Evolutionary conservation across 306 rosid species (phyloP), one percentile per base, ranked within the genome.

Genomic region (Benincasa hispida): DNA sequence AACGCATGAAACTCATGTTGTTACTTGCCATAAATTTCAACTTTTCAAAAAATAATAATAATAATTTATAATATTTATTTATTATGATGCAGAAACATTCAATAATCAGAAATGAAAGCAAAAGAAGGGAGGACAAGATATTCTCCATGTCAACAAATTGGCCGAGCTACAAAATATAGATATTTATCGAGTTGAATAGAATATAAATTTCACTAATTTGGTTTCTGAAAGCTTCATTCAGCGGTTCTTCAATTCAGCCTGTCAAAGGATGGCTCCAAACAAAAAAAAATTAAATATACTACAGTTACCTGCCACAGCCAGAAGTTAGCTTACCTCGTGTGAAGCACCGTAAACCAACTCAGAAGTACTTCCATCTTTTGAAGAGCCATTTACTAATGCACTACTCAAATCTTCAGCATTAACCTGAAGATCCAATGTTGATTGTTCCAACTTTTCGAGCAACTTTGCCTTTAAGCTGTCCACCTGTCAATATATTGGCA

Each of bases 361-460:
- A 6, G 81, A 69, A 57, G 15, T 37, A 55, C 74, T 77, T 79
- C 63, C 82, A 32, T 79, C 79, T 76, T 72, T 80, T 41, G 80
- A 81, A 53, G 80, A 58, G 18, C 70, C 85, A 72, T 21, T 76
- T 63, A 80, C 76, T 35, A 91, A 85, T 76, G 79, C 84, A 70
- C 54, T 83, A 35, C 83, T 81, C 65, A 86, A 66, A 73, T 86
- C 93, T 81, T 83, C 84, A 61, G 90, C 84, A 63, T 88, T 87
- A 59, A 94, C 86, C 77, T 84, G 86, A 80, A 94, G 90, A 80
- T 78, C 92, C 54, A 77, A 50, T 60, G 88, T 70, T 77, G 96
- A 94, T 66, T 88, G 95, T 83, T 92, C 96, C 82, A 94, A 83
- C 78, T 94, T 94, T 74, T 86, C 95, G 34, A 94, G 91, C 75